These are phyloP conservation scores for Monosporascus ibericus DNA, from an alignment of 2,329 filamentous ascomycete species.

Conservation along the genomic window DNA sequence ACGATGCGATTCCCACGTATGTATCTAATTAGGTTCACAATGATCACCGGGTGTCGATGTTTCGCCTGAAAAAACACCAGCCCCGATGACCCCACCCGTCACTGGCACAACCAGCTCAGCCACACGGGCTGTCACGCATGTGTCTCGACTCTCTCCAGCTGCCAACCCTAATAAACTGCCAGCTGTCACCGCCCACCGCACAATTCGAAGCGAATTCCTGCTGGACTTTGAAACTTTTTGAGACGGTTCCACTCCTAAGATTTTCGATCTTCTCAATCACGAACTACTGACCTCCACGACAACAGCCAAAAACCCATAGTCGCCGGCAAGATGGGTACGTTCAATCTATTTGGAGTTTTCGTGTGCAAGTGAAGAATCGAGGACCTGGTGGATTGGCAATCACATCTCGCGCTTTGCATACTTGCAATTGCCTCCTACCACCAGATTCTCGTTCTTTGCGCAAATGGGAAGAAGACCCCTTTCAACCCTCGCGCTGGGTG, in stretches of 20 bases:
- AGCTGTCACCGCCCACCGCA: constrained; percentile 34
- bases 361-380: constrained; percentile 29
- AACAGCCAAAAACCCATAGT: constrained; percentile 29
- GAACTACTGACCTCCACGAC: constrained; percentile 28
- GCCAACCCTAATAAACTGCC: constrained; percentile 36
- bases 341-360: constrained; percentile 37
- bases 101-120: too few relatives aligned
- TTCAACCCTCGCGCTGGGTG: constrained; percentile 9
- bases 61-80: too few relatives aligned
- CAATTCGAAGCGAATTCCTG: constrained; percentile 11
- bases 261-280: constrained; percentile 12
- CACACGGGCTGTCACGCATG: not conserved
- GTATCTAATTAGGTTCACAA: too few relatives aligned
- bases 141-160: not conserved
- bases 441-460: not conserved
- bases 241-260: constrained; percentile 1
- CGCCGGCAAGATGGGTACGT: constrained; percentile 57
- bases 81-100: too few relatives aligned
- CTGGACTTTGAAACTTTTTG: not conserved
- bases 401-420: constrained; percentile 9
- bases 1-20: too few relatives aligned
- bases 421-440: not conserved
- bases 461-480: constrained; percentile 4
- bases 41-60: too few relatives aligned
- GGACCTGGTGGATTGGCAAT: not conserved